Evolutionary conservation across 176 grass and related monocot genomes (phyloP), one percentile per base, ranked within the genome.

Genomic region (Bromus sterilis): DNA sequence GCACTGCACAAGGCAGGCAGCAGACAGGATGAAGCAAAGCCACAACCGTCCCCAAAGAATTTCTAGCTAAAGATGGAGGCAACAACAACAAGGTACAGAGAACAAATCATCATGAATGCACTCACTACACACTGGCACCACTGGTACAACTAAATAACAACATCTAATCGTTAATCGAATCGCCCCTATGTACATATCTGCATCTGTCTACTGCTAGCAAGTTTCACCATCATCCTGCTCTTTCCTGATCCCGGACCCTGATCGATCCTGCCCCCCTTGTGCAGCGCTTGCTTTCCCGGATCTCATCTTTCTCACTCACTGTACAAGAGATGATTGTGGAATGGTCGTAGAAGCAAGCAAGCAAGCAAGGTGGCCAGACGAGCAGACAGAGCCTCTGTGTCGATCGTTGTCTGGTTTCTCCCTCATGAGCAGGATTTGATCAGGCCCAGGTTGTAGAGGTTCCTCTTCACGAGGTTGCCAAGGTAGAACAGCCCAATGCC

Each of bases 381-480:
- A 69, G 23, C 33, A 15, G n/a, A 24, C 33, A 15, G n/a, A 24
- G 4, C 9, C 7, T 29, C 7, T 29, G 42, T n/a, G 9, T 75
- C 39, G 78, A 81, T 26, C 7, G 16, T 11, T 24, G 18, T 5
- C 1, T 4, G 25, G 14, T 75, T 9, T n/a, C 7, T 35, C 23
- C 12, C 39, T 65, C 85, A 86, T 13, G 91, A 92, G 78, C 65
- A 91, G 0, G 95, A 98, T 78, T 75, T 90, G 90, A 93, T 94
- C 79, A 98, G 66, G 63, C 95, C 95, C 21, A 98, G 78, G 84
- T 89, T 88, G 75, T 87, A 89, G 55, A 98, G 71, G 31, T 98
- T 94, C 78, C 78, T 76, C 86, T 56, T 90, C 7, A 98, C 90
- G 26, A 98, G 73, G 55, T 85, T 94, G 55, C 92, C 92, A 5